phyloP scores from a whole-genome alignment of 2,329 filamentous ascomycete species.

The Fusarium falciforme region DNA sequence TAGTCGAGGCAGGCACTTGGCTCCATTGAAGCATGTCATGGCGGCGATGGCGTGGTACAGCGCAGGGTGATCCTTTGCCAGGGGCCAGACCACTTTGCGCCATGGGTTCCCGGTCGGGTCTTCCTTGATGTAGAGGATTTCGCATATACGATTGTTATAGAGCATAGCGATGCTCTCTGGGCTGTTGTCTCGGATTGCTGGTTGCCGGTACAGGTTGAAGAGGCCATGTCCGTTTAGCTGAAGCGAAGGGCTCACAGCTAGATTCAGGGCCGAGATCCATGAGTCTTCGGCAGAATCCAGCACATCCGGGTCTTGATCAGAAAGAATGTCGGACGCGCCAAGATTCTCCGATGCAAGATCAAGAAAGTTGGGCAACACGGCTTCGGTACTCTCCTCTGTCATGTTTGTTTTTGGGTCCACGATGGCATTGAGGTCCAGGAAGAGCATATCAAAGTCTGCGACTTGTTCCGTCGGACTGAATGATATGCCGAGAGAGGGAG shows the following conservation, averaged over 20 bases:
- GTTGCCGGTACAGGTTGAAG: slow-evolving; percentile 14
- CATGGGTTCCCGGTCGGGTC: slow-evolving; percentile 14
- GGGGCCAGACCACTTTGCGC: slow-evolving; percentile 26
- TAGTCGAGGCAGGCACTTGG: slow-evolving; percentile 15
- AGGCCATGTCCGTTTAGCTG: not conserved
- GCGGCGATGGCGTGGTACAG: slow-evolving; percentile 29
- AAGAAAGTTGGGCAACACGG: not conserved
- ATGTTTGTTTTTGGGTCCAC: not conserved
- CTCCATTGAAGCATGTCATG: slow-evolving; percentile 29
- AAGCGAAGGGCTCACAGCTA: not conserved
- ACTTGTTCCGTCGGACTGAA: not conserved
- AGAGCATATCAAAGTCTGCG: slow-evolving; percentile 9
- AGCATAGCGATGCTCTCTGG: slow-evolving; percentile 23
- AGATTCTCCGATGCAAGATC: not conserved
- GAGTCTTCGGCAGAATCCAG: not conserved
- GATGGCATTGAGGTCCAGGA: not conserved
- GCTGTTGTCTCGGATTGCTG: slow-evolving; percentile 6
- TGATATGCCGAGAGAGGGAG: not conserved
- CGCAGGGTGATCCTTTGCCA: slow-evolving; percentile 20
- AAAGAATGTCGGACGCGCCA: not conserved
- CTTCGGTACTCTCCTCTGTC: not conserved
- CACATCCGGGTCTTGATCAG: not conserved
- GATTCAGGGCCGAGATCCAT: not conserved
- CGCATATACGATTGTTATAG: slow-evolving; percentile 20
- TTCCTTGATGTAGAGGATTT: slow-evolving; percentile 27